A percentile compares a stretch with the other conserved stretches of the same genome.
Conservation (phyloP, 306 rosid species). For the Dryas alaskensis region DNA sequence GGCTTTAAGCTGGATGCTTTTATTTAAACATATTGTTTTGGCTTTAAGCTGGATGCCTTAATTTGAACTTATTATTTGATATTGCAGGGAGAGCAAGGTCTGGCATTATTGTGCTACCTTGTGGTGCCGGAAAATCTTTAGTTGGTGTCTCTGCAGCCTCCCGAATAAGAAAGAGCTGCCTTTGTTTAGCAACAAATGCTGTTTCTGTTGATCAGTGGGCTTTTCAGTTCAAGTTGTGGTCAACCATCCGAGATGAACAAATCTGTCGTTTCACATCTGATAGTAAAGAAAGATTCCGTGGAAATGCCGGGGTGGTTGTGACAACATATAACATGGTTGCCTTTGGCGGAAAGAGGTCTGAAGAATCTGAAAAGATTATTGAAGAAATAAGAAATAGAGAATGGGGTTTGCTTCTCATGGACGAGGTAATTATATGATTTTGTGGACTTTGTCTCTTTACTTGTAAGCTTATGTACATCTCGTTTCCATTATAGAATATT, state of each 20-base stretch:
- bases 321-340: slow-evolving; percentile 98
- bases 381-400: slow-evolving; percentile 97
- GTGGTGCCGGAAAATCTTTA: slow-evolving; percentile 97
- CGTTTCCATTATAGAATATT: slow-evolving; percentile 1
- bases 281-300: slow-evolving; percentile 93
- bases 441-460: slow-evolving; percentile 10
- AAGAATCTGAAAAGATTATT: slow-evolving; percentile 92
- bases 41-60: slow-evolving; percentile 12
- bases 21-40: neutral
- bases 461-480: slow-evolving; percentile 20
- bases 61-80: slow-evolving; percentile 12
- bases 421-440: slow-evolving; percentile 55
- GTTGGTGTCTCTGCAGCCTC: slow-evolving; percentile 99
- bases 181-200: slow-evolving; percentile 96
- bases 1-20: slow-evolving; percentile 13
- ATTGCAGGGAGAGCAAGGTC: slow-evolving; percentile 94
- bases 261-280: slow-evolving; percentile 97
- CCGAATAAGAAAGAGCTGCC: slow-evolving; percentile 88
- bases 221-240: slow-evolving; percentile 94
- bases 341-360: slow-evolving; percentile 91
- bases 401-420: slow-evolving; percentile 96
- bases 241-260: slow-evolving; percentile 89
- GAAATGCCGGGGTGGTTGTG: slow-evolving; percentile 94
- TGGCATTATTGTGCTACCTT: slow-evolving; percentile 92
- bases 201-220: slow-evolving; percentile 99